Evolutionary conservation across 2,329 filamentous ascomycete genomes (phyloP).

Genomic region (Coniochaeta sp.): DNA sequence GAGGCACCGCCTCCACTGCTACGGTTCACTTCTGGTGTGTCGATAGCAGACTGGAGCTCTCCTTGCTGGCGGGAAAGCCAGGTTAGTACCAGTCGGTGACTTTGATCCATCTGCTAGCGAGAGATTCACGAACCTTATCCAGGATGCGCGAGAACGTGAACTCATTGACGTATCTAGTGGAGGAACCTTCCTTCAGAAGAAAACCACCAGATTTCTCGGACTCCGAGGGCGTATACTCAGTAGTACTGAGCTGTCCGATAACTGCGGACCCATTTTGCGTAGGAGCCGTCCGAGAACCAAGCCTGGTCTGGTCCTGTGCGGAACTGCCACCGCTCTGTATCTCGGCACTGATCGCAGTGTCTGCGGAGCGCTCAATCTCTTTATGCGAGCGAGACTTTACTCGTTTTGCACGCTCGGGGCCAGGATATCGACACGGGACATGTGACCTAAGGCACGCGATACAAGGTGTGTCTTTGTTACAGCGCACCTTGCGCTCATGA

Average conservation of each 20-base stretch:
- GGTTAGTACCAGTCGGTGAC: background rate
- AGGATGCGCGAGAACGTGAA: background rate
- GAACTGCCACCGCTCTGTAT: background rate
- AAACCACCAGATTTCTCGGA: background rate
- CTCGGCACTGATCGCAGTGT: background rate
- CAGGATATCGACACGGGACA: background rate
- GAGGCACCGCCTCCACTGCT: background rate
- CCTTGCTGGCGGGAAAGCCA: background rate
- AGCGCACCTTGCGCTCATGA: background rate
- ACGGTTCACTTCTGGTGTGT: background rate
- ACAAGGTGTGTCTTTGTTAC: background rate
- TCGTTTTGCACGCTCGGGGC: background rate
- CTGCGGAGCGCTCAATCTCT: background rate
- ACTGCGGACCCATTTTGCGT: background rate
- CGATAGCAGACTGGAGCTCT: background rate
- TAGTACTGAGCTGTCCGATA: background rate
- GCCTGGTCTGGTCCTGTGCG: background rate
- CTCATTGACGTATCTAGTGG: background rate
- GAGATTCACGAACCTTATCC: background rate
- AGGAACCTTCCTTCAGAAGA: background rate
- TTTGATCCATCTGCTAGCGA: background rate
- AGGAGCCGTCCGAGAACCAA: background rate
- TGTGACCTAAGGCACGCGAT: background rate
- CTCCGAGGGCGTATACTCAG: background rate
- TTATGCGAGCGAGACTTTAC: background rate